These are phyloP conservation scores for Nepenthes mirabilis DNA, from an alignment of 148 eudicot species.

Conservation along the genomic window DNA sequence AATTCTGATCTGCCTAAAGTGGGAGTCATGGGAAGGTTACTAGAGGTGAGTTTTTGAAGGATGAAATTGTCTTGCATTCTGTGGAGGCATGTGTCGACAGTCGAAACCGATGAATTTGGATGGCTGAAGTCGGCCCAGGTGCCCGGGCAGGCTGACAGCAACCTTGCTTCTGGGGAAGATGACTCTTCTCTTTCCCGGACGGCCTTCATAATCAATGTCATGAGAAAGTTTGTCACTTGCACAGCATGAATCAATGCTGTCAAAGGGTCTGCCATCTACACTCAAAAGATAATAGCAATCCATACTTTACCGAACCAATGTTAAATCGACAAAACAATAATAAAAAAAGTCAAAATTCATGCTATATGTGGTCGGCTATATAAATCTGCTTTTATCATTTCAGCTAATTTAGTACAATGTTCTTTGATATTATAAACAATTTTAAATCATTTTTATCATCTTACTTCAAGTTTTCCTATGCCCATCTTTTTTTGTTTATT, in stretches of 20 bases:
- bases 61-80: no score
- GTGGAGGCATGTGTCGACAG: background rate
- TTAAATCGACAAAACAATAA: no score
- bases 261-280: constrained; percentile 2
- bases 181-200: background rate
- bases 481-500: no score
- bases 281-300: no score
- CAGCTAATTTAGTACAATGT: no score
- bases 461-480: no score
- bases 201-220: constrained; percentile 1
- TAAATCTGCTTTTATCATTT: no score
- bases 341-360: no score
- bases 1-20: background rate
- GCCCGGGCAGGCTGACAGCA: background rate
- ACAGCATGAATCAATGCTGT: constrained; percentile 7
- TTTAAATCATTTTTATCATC: no score
- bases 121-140: background rate
- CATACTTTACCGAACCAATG: no score
- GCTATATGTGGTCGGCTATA: no score
- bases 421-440: no score
- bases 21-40: background rate
- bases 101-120: background rate
- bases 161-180: background rate
- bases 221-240: constrained; percentile 3
- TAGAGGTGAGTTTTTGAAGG: background rate